Evolutionary conservation across 2,329 filamentous ascomycete species (phyloP).

Genomic region (Penicillium thymicola): DNA sequence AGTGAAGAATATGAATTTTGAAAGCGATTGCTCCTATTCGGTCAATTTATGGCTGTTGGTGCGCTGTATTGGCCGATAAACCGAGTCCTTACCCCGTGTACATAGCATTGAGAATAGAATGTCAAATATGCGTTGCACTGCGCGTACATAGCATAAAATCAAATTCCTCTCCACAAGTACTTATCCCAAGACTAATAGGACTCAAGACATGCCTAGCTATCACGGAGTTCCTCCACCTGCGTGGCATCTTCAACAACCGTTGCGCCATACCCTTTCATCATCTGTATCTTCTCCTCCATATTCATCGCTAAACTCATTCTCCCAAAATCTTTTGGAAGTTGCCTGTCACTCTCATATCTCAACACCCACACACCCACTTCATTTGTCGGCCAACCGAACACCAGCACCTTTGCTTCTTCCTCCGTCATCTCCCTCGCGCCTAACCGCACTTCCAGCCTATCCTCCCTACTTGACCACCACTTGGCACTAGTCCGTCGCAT

Average conservation of each 20-base stretch:
- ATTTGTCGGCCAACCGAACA: background rate
- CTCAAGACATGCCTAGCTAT: too few species aligned
- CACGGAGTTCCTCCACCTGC: background rate
- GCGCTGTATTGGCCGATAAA: too few species aligned
- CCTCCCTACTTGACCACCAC: conserved; percentile 12
- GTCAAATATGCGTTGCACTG: too few species aligned
- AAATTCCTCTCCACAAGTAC: too few species aligned
- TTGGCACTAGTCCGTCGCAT: conserved; percentile 13
- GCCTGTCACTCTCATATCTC: background rate
- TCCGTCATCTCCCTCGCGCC: background rate
- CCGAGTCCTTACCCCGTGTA: too few species aligned
- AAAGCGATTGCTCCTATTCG: too few species aligned
- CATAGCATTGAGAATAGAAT: too few species aligned
- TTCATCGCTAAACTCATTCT: background rate
- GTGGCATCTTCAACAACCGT: background rate
- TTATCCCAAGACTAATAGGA: too few species aligned
- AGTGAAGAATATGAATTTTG: too few species aligned
- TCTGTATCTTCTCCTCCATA: background rate
- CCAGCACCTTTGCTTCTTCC: background rate
- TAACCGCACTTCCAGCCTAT: too few species aligned
- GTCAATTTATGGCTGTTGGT: too few species aligned
- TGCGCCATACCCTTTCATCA: background rate
- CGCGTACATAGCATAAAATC: too few species aligned
- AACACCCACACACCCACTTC: background rate
- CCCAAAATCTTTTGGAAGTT: background rate